A percentile compares a stretch with the other conserved stretches of the same genome.
Evolutionary conservation across 345 rosid genomes (phyloP).

Genomic region (Ceriops decandra): DNA sequence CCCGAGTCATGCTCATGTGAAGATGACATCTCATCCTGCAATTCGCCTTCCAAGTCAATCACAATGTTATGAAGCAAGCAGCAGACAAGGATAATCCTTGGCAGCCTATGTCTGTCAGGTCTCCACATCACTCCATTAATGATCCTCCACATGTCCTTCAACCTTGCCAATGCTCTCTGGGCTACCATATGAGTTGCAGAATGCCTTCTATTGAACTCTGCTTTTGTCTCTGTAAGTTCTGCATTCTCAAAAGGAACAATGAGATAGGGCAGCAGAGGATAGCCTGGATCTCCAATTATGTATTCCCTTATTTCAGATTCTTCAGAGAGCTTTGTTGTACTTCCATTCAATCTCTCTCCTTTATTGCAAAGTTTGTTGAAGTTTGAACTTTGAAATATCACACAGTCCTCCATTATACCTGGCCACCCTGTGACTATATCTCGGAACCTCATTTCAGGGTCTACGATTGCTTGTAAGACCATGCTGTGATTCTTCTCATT

Average conservation of each 20-base stretch:
- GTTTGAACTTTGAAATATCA: constrained; percentile 43
- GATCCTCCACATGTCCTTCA: constrained; percentile 59
- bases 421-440: constrained; percentile 76
- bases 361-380: constrained; percentile 42
- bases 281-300: constrained; percentile 56
- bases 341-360: constrained; percentile 47
- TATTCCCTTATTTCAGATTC: constrained; percentile 53
- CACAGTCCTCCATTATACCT: constrained; percentile 45
- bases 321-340: constrained; percentile 31
- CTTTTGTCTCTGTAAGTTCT: constrained; percentile 32
- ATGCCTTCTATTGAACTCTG: constrained; percentile 45
- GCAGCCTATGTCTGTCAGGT: constrained; percentile 57
- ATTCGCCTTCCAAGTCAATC: constrained; percentile 50
- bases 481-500: constrained; percentile 53
- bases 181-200: constrained; percentile 44
- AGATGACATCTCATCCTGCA: constrained; percentile 23
- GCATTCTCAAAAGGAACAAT: constrained; percentile 45
- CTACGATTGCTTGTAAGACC: constrained; percentile 58
- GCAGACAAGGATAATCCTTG: constrained; percentile 60
- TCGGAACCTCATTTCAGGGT: constrained; percentile 55
- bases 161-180: constrained; percentile 43
- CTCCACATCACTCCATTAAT: constrained; percentile 65
- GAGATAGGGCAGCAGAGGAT: constrained; percentile 57
- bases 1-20: constrained; percentile 42
- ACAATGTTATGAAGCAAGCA: constrained; percentile 65